Percentiles rank a stretch among this genome's conserved stretches.
Conservation (phyloP, 805 yeast species). For the Ogataea trehalophila region DNA sequence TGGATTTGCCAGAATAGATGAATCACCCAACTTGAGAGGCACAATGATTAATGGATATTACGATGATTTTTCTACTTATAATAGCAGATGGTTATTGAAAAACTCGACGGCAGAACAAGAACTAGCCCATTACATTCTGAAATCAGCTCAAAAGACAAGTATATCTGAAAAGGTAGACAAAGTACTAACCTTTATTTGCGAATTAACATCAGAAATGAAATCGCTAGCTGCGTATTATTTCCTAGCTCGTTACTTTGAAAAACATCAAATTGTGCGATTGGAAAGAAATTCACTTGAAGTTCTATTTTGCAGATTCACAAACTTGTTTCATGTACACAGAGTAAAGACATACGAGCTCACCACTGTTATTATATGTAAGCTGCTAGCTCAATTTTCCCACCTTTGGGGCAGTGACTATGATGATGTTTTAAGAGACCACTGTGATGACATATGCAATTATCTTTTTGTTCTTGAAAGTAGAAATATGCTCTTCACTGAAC, state of each 20-base stretch:
- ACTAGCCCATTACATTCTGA: conserved; percentile 7
- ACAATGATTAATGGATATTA: background rate
- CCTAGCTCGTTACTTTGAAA: conserved; percentile 8
- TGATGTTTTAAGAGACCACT: conserved; percentile 33
- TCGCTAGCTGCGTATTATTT: conserved; percentile 12
- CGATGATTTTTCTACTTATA: background rate
- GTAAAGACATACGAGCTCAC: conserved; percentile 38
- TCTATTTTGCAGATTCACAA: conserved; percentile 10
- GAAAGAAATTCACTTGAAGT: conserved; percentile 4
- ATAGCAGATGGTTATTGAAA: background rate
- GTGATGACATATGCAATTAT: conserved; percentile 45
- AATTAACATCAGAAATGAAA: conserved; percentile 7
- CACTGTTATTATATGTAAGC: conserved; percentile 28
- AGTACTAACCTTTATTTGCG: conserved; percentile 6
- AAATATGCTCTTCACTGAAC: conserved; percentile 36
- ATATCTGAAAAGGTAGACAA: conserved; percentile 2
- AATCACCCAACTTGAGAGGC: background rate
- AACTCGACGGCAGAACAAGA: conserved; percentile 12
- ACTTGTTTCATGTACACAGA: conserved; percentile 14
- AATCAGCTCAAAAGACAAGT: background rate
- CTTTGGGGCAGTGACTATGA: conserved; percentile 26
- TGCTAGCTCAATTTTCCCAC: conserved; percentile 25
- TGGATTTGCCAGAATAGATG: conserved; percentile 10
- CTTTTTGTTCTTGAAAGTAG: conserved; percentile 36
- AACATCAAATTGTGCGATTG: background rate